Conservation (phyloP, 1,284 basidiomycete species). For the Caloboletus inedulis region DNA sequence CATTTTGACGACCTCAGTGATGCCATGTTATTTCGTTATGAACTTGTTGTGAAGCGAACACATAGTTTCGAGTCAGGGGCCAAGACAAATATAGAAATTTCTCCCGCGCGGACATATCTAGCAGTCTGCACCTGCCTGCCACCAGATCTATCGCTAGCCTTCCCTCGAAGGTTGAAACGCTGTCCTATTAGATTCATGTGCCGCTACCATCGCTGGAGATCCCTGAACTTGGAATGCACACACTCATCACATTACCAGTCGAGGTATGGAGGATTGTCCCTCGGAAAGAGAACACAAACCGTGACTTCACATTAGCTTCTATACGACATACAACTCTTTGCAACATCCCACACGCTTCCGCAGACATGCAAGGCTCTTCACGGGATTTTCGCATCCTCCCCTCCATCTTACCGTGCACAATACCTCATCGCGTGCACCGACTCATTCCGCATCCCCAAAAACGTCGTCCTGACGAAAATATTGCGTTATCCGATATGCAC, state of each 20-base stretch:
- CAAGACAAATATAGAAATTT: not conserved
- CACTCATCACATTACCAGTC: constrained; percentile 41
- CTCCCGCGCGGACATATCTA: not conserved
- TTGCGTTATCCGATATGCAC: constrained; percentile 68
- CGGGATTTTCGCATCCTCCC: constrained; percentile 49
- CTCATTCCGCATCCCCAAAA: constrained; percentile 3
- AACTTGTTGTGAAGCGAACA: not conserved
- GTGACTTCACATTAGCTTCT: constrained; percentile 50
- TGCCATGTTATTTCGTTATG: not conserved
- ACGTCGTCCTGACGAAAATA: constrained; percentile 42
- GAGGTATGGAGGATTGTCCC: constrained; percentile 37
- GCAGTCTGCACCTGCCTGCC: no score
- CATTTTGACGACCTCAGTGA: not conserved
- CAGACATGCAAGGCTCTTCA: constrained; percentile 50
- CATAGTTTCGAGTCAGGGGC: not conserved
- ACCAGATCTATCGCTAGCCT: not conserved
- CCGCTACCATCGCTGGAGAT: not conserved
- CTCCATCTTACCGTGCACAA: constrained; percentile 52
- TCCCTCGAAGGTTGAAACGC: not conserved
- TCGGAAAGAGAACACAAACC: not conserved
- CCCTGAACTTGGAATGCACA: constrained; percentile 38
- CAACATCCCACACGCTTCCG: constrained; percentile 60
- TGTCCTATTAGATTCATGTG: no score
- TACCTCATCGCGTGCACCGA: constrained; percentile 50
- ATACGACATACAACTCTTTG: constrained; percentile 67